phyloP scores from a whole-genome alignment of 192 early-diverging fungal species.

The Gorgonomyces haynaldii region DNA sequence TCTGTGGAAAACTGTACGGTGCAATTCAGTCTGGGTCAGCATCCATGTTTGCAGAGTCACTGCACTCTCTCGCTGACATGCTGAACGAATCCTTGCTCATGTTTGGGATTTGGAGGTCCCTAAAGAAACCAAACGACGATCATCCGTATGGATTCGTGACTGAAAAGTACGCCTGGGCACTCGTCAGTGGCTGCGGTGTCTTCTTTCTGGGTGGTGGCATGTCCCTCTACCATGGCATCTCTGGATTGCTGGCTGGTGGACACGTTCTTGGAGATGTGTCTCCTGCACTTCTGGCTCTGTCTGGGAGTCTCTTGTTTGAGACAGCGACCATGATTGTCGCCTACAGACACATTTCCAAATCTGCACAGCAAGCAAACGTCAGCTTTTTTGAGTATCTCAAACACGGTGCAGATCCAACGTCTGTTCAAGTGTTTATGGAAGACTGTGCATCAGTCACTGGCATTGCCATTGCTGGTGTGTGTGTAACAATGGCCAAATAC shows the following conservation, averaged over 20 bases:
- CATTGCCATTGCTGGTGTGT: conserved; percentile 34
- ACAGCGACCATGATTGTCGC: conserved; percentile 33
- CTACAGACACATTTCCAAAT: conserved; percentile 26
- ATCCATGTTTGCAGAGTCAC: conserved; percentile 25
- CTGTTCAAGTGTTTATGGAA: conserved; percentile 50
- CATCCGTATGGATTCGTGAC: conserved; percentile 47
- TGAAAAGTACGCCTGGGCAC: conserved; percentile 47
- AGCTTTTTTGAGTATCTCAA: conserved; percentile 24
- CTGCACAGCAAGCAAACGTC: conserved; percentile 21
- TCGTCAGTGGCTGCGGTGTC: conserved; percentile 37
- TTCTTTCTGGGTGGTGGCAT: conserved; percentile 49
- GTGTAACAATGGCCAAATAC: conserved; percentile 23
- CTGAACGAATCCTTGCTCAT: conserved; percentile 14
- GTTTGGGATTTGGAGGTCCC: conserved; percentile 28
- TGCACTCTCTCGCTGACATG: conserved; percentile 36
- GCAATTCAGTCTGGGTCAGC: conserved; percentile 40
- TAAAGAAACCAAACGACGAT: conserved; percentile 24
- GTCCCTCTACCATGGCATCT: conserved; percentile 40
- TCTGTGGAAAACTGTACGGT: conserved; percentile 37
- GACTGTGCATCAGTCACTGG: conserved; percentile 33
- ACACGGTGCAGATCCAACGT: conserved; percentile 40
- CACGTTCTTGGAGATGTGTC: conserved; percentile 30
- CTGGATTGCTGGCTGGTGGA: conserved; percentile 24
- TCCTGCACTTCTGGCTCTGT: conserved; percentile 26
- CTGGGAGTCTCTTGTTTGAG: conserved; percentile 34